Evolutionary conservation across 1,284 basidiomycete genomes (phyloP).

Genomic region (Cryptococcus maquisensis): DNA sequence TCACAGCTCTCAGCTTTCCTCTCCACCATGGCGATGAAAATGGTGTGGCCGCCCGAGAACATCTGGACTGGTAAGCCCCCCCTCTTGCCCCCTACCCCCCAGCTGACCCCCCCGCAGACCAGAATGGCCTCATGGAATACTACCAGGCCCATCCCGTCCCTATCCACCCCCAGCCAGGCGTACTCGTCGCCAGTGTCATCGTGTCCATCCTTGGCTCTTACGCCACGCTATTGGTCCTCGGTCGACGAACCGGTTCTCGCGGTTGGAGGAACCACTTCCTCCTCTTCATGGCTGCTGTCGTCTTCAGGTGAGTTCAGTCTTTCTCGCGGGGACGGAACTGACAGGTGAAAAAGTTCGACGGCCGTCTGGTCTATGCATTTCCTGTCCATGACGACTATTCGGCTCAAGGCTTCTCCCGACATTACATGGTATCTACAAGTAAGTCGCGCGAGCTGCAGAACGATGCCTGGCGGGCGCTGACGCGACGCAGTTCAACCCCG

Average conservation of each 20-base stretch:
- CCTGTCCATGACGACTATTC: constrained; percentile 51
- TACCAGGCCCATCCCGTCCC: constrained; percentile 47
- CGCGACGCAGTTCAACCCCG: constrained; percentile 44
- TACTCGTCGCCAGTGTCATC: constrained; percentile 52
- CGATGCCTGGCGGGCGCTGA: background rate
- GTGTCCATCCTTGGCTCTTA: constrained; percentile 53
- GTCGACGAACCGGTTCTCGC: constrained; percentile 48
- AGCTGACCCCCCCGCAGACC: constrained; percentile 23
- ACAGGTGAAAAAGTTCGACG: constrained; percentile 59
- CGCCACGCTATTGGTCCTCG: constrained; percentile 51
- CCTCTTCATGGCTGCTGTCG: constrained; percentile 60
- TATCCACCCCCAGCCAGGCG: constrained; percentile 47
- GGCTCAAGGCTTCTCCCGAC: constrained; percentile 42
- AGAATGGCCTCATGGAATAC: constrained; percentile 40
- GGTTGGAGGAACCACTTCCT: constrained; percentile 49
- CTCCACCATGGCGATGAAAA: constrained; percentile 6
- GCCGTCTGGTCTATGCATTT: constrained; percentile 59
- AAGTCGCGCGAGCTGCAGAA: constrained; percentile 8
- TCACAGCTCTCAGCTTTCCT: too few species aligned
- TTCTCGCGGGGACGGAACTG: too few species aligned
- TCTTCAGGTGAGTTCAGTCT: constrained; percentile 57
- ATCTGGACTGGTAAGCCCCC: constrained; percentile 31
- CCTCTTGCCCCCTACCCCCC: background rate
- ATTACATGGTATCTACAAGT: constrained; percentile 49
- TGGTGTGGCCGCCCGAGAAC: constrained; percentile 19